phyloP scores from a whole-genome alignment of 2,329 filamentous ascomycete species.

The Penicillium sp. region DNA sequence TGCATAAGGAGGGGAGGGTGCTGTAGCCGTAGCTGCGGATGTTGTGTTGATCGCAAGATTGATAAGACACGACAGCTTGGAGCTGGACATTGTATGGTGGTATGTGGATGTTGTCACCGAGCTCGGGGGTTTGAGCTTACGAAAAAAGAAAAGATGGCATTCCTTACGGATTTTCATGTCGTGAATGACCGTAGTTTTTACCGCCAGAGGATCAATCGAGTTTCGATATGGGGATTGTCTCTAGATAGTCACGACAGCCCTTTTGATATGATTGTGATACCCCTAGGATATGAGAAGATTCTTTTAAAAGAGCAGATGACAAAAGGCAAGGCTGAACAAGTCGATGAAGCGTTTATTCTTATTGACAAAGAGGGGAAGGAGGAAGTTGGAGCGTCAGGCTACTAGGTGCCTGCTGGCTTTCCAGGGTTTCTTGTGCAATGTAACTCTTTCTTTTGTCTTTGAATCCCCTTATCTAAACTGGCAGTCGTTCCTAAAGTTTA shows the following conservation, averaged over 20 bases:
- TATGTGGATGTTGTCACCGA: conserved; percentile 2
- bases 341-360: not conserved
- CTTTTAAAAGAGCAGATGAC: not conserved
- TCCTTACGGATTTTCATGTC: not conserved
- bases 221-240: not conserved
- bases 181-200: not conserved
- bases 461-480: not conserved
- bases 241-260: not conserved
- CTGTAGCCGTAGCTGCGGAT: conserved; percentile 2
- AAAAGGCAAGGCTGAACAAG: not conserved
- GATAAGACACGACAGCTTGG: not conserved
- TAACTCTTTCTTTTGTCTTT: not conserved
- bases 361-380: not conserved
- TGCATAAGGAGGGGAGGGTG: not conserved
- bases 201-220: not conserved
- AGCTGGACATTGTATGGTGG: conserved; percentile 4
- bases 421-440: not conserved
- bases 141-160: not conserved
- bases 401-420: not conserved
- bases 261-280: not conserved
- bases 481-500: not conserved
- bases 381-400: not conserved
- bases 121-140: conserved; percentile 2
- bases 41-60: not conserved
- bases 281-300: not conserved